Evolutionary conservation across 306 rosid genomes (phyloP), one percentile per base, ranked within the genome.

Genomic region (Quercus alba): DNA sequence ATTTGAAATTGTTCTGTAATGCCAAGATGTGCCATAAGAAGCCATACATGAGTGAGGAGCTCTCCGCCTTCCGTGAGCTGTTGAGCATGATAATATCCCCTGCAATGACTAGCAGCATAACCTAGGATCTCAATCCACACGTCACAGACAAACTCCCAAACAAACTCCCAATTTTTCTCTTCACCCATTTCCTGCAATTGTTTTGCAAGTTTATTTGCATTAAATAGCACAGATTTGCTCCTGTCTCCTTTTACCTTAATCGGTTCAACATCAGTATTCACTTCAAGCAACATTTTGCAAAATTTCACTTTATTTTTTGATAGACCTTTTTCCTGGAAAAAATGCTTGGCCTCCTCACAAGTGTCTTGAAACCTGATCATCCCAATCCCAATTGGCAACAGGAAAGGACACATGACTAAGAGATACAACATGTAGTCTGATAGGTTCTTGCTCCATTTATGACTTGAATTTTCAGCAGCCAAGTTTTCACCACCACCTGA

Each of bases 51-150:
- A 56, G 77, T 46, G 7, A 72, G 63, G 35, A 78, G 54, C 77
- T 71, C 82, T 7, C 82, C 82, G 1, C 82, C 77, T 49, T 14
- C 62, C 21, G 10, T 49, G 8, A 79, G 82, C n/a, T 79, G 73
- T 31, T 61, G 82, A 49, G 77, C 77, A 61, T 79, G 82, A 9
- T 61, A n/a, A 14, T 72, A 67, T 0, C 52, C 64, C 19, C 52
- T 28, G 26, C 82, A 72, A 1, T 59, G 56, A 3, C 72, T 61
- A 0, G 82, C 82, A 6, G 77, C 73, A 3, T 46, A 79, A 10
- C 52, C 51, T 11, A 72, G 64, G 3, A 72, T 72, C 64, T 79
- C 82, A 4, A 61, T 11, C 77, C 82, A 72, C 54, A 72, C 72
- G 5, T 15, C 55, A 4, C n/a, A 44, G 51, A 72, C 18, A 3